Evolutionary conservation across 192 early-diverging fungal genomes (phyloP), one percentile per base, ranked within the genome.

Genomic region (Coemansia sp.): DNA sequence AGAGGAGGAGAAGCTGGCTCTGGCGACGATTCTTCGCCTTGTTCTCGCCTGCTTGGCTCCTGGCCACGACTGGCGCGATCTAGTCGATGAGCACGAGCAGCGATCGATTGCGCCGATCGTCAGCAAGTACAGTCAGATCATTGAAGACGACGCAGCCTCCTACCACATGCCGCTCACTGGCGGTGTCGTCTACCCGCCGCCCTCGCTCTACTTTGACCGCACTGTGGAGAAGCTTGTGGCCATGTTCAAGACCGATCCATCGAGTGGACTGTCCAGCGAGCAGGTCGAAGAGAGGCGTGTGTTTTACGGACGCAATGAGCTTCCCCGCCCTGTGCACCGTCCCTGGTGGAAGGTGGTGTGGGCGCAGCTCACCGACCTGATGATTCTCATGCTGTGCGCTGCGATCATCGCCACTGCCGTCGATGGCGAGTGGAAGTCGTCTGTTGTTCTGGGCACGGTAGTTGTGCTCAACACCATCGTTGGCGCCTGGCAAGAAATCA

Each of bases 401-500:
- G 95, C 92, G 1, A 88, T 92, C 38, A 83, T 96, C 50, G 87
- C 93, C 33, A 93, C 94, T 64, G 96, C 89, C 0, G 92, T 95
- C 34, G 86, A 91, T 27, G 87, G 94, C 72, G 94, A 96, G 70
- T 96, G 89, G 80, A 92, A 93, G 76, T 83, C 89, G 71, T 89
- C 88, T 49, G 83, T 87, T 65, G 95, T 97, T 29, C 86, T 95
- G 39, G 73, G 87, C 40, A 85, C 92, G 49, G 93, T 98, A 24
- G 93, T 96, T 27, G 85, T 95, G 16, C 81, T 98, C 44, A 98
- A 98, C 81, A 89, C 94, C 40, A 70, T 91, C 44, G 95, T 99
- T 71, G 97, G 97, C 22, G 93, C 96, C 50, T 87, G 89, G 24
- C 97, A 99, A 85, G 97, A 99, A 78, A 97, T 90, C 85, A 93